Base-by-base conservation (phyloP, 2,329 filamentous ascomycete genomes). In the Penicillium sp. region DNA sequence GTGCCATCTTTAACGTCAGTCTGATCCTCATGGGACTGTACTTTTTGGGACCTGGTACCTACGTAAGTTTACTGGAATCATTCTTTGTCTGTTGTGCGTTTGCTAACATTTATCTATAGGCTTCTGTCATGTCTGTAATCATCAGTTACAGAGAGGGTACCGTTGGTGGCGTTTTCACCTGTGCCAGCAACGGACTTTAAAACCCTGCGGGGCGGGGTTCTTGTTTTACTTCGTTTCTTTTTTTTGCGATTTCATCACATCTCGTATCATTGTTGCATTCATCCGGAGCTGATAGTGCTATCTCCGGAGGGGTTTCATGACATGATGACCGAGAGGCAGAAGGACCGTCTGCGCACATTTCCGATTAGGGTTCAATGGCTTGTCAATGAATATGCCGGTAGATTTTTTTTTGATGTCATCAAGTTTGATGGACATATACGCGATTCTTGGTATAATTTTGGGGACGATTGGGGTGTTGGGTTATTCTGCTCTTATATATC, bases 41-140 rank as follows among this genome's bases (percentile, higher is more conserved):
- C 64, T 96, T 96, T 78, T 76, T 97, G 48, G 87, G 83, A 0
- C 90, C 83, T 1, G 93, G 93, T 37, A 97, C 92, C 3, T 96
- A 96, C 66, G 78, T 80, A 63, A 77, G 78, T 73, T 39, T 10
- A 42, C 23, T 11, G 19, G 14, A 13, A 42, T 42, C n/a, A 13
- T 19, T 7, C 13, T 10, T 19, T 10, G 23, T 9, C 91, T 53
- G 26, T 21, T 11, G 35, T 25, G 11, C 39, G 26, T 44, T 50
- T 57, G 51, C 62, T 62, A 43, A 62, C 46, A 33, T 46, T 33
- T 7, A 19, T 50, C 9, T 58, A 29, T 42, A 80, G 77, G 75
- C 75, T 21, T 75, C 77, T 19, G 63, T 80, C 51, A 71, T 76
- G 59, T 75, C 74, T 53, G 76, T 80, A 14, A 83, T 95, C 25